Percentiles rank a stretch among this genome's conserved stretches.
Conservation (phyloP, 306 rosid genomes). For the Ochetophila trinervis region DNA sequence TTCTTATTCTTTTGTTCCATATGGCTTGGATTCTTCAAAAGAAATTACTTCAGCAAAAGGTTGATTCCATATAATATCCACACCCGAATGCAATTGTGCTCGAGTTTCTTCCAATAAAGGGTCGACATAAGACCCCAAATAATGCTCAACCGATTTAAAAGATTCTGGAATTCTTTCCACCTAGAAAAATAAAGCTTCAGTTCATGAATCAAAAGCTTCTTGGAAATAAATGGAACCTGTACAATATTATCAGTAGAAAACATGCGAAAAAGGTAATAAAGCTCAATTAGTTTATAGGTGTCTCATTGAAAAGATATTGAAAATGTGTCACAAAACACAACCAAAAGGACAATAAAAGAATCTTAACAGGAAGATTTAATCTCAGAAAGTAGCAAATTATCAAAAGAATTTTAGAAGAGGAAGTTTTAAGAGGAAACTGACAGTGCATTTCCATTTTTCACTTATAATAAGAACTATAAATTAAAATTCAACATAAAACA, state of each 20-base stretch:
- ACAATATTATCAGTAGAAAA: too few relatives aligned
- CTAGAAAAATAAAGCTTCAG: constrained; percentile 25
- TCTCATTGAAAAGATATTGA: background rate
- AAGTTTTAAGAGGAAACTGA: too few relatives aligned
- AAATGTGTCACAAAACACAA: background rate
- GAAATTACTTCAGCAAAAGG: constrained; percentile 51
- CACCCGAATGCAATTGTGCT: constrained; percentile 44
- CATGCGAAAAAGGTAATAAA: background rate
- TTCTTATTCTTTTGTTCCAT: constrained; percentile 24
- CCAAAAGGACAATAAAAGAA: background rate
- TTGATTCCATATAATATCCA: constrained; percentile 43
- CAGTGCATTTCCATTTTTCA: too few relatives aligned
- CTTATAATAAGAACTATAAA: too few relatives aligned
- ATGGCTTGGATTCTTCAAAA: constrained; percentile 25
- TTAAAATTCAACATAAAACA: too few relatives aligned
- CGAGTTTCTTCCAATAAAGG: constrained; percentile 73
- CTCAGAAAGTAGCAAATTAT: too few relatives aligned
- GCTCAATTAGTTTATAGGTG: background rate
- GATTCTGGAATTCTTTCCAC: constrained; percentile 43
- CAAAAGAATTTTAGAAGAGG: too few relatives aligned
- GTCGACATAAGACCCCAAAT: constrained; percentile 40
- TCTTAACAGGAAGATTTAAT: too few relatives aligned
- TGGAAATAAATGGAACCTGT: too few relatives aligned
- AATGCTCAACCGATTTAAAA: constrained; percentile 40
- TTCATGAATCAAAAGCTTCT: background rate